Evolutionary conservation across 805 yeast species (phyloP), one percentile per base, ranked within the genome.

Genomic region (Candida dendrica): DNA sequence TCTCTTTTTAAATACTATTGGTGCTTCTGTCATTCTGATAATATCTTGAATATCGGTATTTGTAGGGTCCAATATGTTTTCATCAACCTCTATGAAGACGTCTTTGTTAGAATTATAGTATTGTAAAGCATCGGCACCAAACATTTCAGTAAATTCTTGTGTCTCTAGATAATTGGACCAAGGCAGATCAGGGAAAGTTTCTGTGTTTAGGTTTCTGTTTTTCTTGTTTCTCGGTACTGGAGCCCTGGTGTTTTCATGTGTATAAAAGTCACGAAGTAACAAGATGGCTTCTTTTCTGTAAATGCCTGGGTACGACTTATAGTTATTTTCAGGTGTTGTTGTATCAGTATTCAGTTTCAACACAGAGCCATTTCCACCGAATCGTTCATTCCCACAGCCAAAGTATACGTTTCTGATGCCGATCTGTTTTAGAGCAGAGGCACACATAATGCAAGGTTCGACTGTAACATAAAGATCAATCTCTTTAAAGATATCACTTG

Each of bases 401-500:
- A 87, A 93, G 37, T 80, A 79, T 1, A 91, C 96, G 34, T 69
- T 67, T 26, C 76, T 63, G 10, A 93, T 77, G 2, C 84, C 82
- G 37, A 90, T 59, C 52, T 93, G 98, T 44, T 90, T 72, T 34
- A 93, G 63, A 3, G 95, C 89, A 34, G 93, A 79, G 0, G 96
- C 98, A 66, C 98, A 93, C 98, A 93, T 93, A 7, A 93, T 84
- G 58, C 98, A 93, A 0, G 98, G 98, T 61, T 93, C 98, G 0
- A 93, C 97, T 0, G 98, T 89, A 20, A 93, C 98, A 60, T 89
- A 91, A 7, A 93, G 68, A 26, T 77, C 79, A 3, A 85, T 69
- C 20, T 80, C 74, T 32, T 61, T 53, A 52, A 87, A 77, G 9
- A 75, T 58, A 1, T 56, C 47, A 19, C 53, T 48, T 11, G 68